Conservation (phyloP, 2,329 filamentous ascomycete genomes). For the Emmonsiellopsis sp. region DNA sequence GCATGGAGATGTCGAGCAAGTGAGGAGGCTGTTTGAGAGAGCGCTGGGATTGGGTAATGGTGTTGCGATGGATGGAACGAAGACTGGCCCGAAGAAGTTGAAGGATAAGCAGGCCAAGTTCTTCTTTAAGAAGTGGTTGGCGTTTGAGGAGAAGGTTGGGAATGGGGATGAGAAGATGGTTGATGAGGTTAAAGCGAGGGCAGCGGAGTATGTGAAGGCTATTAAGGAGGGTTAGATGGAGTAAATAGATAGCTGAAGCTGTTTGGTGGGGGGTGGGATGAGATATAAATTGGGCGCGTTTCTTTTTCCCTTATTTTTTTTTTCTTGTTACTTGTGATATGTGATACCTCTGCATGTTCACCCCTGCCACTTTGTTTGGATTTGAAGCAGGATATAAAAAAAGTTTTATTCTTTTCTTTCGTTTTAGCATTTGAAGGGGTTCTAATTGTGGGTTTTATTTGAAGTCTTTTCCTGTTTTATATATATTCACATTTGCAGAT, state of each 20-base stretch:
- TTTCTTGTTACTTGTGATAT: neutral
- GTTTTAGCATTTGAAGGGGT: neutral
- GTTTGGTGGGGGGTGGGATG: neutral
- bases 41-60: conserved; percentile 45
- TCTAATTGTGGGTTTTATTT: neutral
- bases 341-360: neutral
- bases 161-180: conserved; percentile 59
- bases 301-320: neutral
- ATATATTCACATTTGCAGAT: too few species aligned
- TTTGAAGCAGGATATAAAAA: neutral
- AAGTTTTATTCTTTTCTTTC: neutral
- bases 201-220: conserved; percentile 58
- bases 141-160: conserved; percentile 64
- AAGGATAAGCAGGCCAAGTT: conserved; percentile 76
- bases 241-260: neutral
- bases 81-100: conserved; percentile 49
- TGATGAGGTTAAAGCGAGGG: conserved; percentile 61
- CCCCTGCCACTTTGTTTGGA: neutral
- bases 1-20: conserved; percentile 50
- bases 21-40: conserved; percentile 74
- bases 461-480: neutral
- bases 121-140: conserved; percentile 86
- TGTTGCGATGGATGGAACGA: conserved; percentile 29
- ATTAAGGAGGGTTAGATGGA: conserved; percentile 21
- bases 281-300: neutral